Base-by-base conservation (phyloP, 768 basidiomycete genomes). In the Amyloporia xantha region DNA sequence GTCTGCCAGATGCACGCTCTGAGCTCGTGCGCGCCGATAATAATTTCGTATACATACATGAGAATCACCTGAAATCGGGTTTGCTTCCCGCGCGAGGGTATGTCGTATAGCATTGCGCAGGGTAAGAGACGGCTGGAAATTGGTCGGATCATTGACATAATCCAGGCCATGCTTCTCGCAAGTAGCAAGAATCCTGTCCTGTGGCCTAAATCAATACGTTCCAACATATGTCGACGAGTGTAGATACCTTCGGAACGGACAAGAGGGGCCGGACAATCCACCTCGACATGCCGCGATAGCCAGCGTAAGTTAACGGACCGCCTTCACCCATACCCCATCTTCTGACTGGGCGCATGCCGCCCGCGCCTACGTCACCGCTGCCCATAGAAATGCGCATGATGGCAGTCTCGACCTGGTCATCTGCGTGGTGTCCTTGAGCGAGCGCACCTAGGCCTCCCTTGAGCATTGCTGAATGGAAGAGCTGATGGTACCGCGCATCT, bases 371-470 rank as follows among this genome's bases (percentile, higher is more conserved):
- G 37, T 66, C 60, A 2, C 77, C 72, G 4, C 81, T 82, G 0
- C 83, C 81, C 52, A 65, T 73, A 4, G 77, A 71, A 13, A 84
- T 60, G 4, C 90, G 78, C 73, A 90, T 80, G 44, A 92, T 66
- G 25, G 80, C 73, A 0, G 90, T 92, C 62, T 92, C 90, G 9
- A 91, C 75, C 60, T 91, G 87, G 60, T 92, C 90, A 59, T 92
- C 87, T 2, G 75, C 75, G 59, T 92, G 90, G 56, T 92, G 90
- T 0, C 77, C 90, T 42, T 83, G 73, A 1, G 83, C 84, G 47
- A 90, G 60, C 12, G 72, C 60, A 13, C 69, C 54, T 3, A 71
- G 62, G 1, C 69, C 57, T 0, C 62, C 50, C 1, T 54, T 50
- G 4, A 61, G 59, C 76, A 87, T 76, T 0, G 59, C 64, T n/a